Percentiles rank a stretch among this genome's conserved stretches.
Evolutionary conservation across 2,329 filamentous ascomycete species (phyloP).

Genomic region (Hymenoscyphus repandus): DNA sequence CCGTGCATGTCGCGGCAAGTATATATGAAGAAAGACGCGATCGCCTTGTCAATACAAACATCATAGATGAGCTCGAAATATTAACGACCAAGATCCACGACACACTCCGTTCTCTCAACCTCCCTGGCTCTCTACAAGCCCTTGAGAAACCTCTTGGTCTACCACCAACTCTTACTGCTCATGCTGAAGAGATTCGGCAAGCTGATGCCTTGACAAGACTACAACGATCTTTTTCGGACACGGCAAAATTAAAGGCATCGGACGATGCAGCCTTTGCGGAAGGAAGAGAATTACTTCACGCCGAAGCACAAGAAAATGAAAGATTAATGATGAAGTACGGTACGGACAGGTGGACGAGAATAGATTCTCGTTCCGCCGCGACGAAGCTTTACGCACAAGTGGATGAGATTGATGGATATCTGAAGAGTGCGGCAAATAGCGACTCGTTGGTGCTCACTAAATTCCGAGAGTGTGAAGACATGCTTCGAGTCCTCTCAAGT

Average conservation of each 20-base stretch:
- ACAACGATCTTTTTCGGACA: constrained; percentile 77
- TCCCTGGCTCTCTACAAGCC: constrained; percentile 89
- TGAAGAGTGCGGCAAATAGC: constrained; percentile 64
- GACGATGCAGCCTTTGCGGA: constrained; percentile 78
- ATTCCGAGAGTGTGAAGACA: constrained; percentile 67
- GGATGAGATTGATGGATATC: constrained; percentile 79
- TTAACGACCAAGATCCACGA: constrained; percentile 78
- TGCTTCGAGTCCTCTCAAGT: constrained; percentile 71
- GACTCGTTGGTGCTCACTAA: constrained; percentile 66
- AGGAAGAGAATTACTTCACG: constrained; percentile 69
- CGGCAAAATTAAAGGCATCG: constrained; percentile 78
- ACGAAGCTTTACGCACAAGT: constrained; percentile 32
- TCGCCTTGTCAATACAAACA: constrained; percentile 80
- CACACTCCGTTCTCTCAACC: constrained; percentile 72
- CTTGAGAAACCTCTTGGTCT: constrained; percentile 90
- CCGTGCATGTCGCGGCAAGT: constrained; percentile 88
- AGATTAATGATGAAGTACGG: constrained; percentile 72
- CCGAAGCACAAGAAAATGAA: constrained; percentile 81
- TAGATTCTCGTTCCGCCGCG: constrained; percentile 63
- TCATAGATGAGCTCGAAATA: constrained; percentile 77
- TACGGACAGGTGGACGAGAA: constrained; percentile 77
- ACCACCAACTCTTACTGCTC: constrained; percentile 77
- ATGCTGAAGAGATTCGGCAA: constrained; percentile 90
- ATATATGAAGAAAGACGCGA: constrained; percentile 93
- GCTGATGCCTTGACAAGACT: constrained; percentile 78